Evolutionary conservation across 1,284 basidiomycete genomes (phyloP), one percentile per base, ranked within the genome.

Genomic region (Rhodotorula sp.): DNA sequence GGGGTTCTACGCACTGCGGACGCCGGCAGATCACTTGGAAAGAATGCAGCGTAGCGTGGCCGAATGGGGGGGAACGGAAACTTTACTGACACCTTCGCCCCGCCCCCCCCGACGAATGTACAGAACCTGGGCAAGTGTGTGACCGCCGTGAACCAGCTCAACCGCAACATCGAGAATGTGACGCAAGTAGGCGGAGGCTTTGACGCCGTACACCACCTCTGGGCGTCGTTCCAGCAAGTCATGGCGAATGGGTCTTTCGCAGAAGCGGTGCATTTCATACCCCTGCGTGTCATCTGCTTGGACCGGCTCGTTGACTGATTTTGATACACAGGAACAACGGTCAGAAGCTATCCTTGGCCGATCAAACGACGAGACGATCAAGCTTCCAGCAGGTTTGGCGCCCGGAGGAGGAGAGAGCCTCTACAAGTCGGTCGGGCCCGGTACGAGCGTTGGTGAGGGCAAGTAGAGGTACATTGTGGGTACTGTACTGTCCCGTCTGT

Each of bases 91-190:
- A 10, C 52, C n/a, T 9, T 6, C 2, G 27, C 32, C 39, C 44
- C n/a, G 10, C 1, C 46, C 27, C 54, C 19, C 52, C 30, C 19
- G 44, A 10, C 15, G 7, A 13, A 27, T 27, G 30, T 36, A 49
- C 29, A 75, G 74, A 72, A 58, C 44, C 67, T 75, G 27, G 70
- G 54, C 29, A 71, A 68, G 36, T 66, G 65, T 62, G 51, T 69
- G 34, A 66, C 63, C 15, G 53, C 55, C 30, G 58, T 70, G 36
- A 75, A 75, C 56, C 65, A 66, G 20, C 62, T 75, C 46, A 75
- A 75, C 52, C 72, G 74, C 51, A 74, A 72, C 65, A 75, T 75
- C 44, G 74, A 75, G 55, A 68, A 56, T 46, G 70, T 72, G 20
- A 57, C 59, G 20, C 27, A 51, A 11, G 72, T 74, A 55, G 72